phyloP scores from a whole-genome alignment of 1,284 basidiomycete genomes.

The Rhodotorula mucilaginosa region DNA sequence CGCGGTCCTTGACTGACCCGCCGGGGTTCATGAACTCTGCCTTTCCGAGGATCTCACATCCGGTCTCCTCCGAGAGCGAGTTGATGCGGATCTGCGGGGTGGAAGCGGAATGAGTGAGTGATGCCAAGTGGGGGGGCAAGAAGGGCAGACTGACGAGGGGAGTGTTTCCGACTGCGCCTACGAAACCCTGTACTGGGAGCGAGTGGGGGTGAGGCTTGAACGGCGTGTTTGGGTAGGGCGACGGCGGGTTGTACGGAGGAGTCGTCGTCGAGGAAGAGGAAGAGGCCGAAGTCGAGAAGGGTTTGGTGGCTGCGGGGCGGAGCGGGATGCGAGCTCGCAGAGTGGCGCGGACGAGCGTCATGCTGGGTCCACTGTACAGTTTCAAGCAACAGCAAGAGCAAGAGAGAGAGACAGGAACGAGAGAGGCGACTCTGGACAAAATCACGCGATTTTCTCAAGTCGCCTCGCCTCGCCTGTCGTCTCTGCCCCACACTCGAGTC shows the following conservation, averaged over 20 bases:
- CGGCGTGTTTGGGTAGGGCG: constrained; percentile 3
- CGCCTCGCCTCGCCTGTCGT: too few species aligned
- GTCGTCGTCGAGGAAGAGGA: not conserved
- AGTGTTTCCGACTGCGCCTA: constrained; percentile 88
- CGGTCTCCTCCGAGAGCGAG: constrained; percentile 78
- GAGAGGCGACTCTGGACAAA: not conserved
- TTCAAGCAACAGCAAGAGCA: not conserved
- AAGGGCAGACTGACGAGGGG: constrained; percentile 63
- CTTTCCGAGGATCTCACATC: constrained; percentile 88
- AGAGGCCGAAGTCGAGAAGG: not conserved
- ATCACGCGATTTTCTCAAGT: too few species aligned
- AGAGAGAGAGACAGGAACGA: not conserved
- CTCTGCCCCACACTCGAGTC: too few species aligned
- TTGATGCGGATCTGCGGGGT: constrained; percentile 71
- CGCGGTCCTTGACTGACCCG: constrained; percentile 98
- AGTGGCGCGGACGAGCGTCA: constrained; percentile 2
- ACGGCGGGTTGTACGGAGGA: constrained; percentile 5
- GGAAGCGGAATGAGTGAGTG: not conserved
- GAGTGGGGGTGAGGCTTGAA: constrained; percentile 38
- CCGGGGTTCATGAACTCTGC: constrained; percentile 98
- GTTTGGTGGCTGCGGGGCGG: not conserved
- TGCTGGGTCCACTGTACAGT: not conserved
- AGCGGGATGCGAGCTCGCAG: not conserved
- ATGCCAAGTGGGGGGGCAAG: not conserved
- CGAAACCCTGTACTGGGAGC: constrained; percentile 64